Evolutionary conservation across 2,329 filamentous ascomycete genomes (phyloP), one percentile per base, ranked within the genome.

Genomic region (Paecilomyces fulvus): DNA sequence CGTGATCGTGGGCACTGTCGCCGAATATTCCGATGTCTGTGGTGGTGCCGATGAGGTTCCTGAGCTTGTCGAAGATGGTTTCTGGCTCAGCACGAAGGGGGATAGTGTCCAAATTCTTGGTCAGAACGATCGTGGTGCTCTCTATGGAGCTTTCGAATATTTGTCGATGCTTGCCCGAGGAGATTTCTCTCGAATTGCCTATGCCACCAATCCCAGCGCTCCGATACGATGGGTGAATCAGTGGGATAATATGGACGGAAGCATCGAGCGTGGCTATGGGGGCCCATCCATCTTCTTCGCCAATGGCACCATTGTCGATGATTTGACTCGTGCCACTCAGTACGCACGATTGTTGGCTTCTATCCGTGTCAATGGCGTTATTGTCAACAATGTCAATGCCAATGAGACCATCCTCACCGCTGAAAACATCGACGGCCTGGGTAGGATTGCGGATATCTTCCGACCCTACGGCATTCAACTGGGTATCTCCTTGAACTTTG

Each of bases 341-440:
- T 88, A 88, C 60, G 86, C 83, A 1, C 84, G 86, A 1, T 75
- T 89, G 2, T 72, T 89, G 12, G 80, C 86, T 2, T 89, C 86
- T 0, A 79, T 88, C 30, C 74, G 84, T 12, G 71, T 89, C 61
- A 89, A 89, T 60, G 86, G 78, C 0, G 76, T 87, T 9, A 72
- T 89, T 2, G 76, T 88, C 63, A 89, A 89, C 72, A 89, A 89
- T 57, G 86, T 89, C 64, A 89, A 89, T 62, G 85, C 86, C 3
- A 83, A 89, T 62, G 75, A 80, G 1, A 76, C 75, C 0, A 72
- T 86, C 0, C 72, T 89, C 9, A 83, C 70, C 3, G 63, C 76
- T 1, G 67, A 71, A 12, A 88, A 88, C 61, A 76, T 88, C 54
- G 77, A 81, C 10, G 86, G 86, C 0, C 67, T 89, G 0, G 79